These are phyloP conservation scores for Emydomyces testavorans DNA, from an alignment of 2,329 filamentous ascomycete species.

Conservation along the genomic window DNA sequence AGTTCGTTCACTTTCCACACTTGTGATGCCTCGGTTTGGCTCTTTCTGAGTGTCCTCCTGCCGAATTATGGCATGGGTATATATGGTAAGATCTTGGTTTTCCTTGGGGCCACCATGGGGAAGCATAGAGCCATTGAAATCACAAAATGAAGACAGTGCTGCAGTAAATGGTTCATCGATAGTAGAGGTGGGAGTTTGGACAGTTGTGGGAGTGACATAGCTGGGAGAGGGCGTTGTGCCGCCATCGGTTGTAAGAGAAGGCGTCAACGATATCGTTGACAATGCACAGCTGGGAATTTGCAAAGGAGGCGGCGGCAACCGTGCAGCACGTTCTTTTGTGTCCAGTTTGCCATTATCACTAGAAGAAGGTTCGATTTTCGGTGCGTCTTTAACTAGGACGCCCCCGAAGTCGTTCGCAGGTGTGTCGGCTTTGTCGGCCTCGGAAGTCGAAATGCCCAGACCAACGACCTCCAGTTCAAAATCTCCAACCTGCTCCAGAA, in stretches of 20 bases:
- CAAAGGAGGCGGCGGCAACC: slow-evolving; percentile 37
- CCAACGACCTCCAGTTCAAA: slow-evolving; percentile 60
- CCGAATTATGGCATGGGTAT: slow-evolving; percentile 2
- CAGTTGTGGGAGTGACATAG: slow-evolving; percentile 29
- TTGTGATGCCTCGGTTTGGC: slow-evolving; percentile 58
- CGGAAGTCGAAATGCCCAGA: slow-evolving; percentile 38
- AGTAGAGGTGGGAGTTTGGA: slow-evolving; percentile 23
- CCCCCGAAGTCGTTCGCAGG: slow-evolving; percentile 5
- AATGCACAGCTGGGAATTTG: slow-evolving; percentile 32
- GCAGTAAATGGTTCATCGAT: slow-evolving; percentile 18
- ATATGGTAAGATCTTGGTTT: slow-evolving; percentile 3
- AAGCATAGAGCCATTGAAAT: slow-evolving; percentile 16
- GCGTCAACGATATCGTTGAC: slow-evolving; percentile 25
- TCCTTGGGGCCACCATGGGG: slow-evolving; percentile 10
- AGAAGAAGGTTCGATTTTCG: not conserved
- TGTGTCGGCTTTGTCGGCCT: not conserved
- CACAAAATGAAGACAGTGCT: slow-evolving; percentile 13
- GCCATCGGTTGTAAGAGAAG: slow-evolving; percentile 24
- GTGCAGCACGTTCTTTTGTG: slow-evolving; percentile 17
- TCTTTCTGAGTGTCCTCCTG: slow-evolving; percentile 37
- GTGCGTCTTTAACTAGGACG: not conserved
- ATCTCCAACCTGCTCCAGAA: slow-evolving; percentile 81
- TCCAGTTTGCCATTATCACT: not conserved
- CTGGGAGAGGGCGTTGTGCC: slow-evolving; percentile 30
- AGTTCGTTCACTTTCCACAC: slow-evolving; percentile 65